phyloP scores from a whole-genome alignment of 108 stramenopile genomes.

The Mayamaea pseudoterrestris region DNA sequence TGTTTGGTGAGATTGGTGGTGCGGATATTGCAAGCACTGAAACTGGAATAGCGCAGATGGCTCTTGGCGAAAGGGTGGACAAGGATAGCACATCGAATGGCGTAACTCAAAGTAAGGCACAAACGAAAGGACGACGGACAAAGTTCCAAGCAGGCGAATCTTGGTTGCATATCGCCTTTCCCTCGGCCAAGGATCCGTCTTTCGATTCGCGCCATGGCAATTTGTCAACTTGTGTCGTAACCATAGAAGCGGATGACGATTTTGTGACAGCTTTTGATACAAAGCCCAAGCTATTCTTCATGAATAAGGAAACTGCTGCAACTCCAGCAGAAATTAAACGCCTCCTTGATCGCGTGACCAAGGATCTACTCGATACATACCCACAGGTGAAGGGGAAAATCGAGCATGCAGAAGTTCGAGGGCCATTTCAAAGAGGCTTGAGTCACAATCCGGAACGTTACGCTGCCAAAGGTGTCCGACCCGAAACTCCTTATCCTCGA shows the following conservation, averaged over 20 bases:
- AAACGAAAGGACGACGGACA: slow-evolving; percentile 13
- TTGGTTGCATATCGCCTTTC: slow-evolving; percentile 82
- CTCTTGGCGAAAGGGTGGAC: too few species aligned
- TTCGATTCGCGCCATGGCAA: slow-evolving; percentile 56
- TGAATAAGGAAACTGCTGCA: slow-evolving; percentile 18
- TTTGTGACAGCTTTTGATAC: slow-evolving; percentile 72
- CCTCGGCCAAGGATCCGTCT: slow-evolving; percentile 85
- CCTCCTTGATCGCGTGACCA: slow-evolving; percentile 46
- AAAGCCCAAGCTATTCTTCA: slow-evolving; percentile 67
- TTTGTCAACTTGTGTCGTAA: slow-evolving; percentile 74
- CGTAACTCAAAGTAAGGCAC: slow-evolving; percentile 11
- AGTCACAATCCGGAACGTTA: slow-evolving; percentile 70
- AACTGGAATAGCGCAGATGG: slow-evolving; percentile 9
- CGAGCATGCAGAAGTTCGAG: slow-evolving; percentile 6
- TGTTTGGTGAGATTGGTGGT: slow-evolving; percentile 52
- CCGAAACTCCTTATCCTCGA: slow-evolving; percentile 62
- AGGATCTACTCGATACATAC: slow-evolving; percentile 41
- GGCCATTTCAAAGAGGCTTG: slow-evolving; percentile 51
- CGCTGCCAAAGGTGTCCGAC: slow-evolving; percentile 77
- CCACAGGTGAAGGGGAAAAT: slow-evolving; percentile 64
- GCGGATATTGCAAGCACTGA: slow-evolving; percentile 9
- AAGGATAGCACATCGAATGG: slow-evolving; percentile 4
- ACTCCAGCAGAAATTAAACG: slow-evolving; percentile 24
- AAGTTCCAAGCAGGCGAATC: slow-evolving; percentile 64
- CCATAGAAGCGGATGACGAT: slow-evolving; percentile 85